Base-by-base conservation (phyloP, 306 rosid genomes). In the Cercis canadensis region DNA sequence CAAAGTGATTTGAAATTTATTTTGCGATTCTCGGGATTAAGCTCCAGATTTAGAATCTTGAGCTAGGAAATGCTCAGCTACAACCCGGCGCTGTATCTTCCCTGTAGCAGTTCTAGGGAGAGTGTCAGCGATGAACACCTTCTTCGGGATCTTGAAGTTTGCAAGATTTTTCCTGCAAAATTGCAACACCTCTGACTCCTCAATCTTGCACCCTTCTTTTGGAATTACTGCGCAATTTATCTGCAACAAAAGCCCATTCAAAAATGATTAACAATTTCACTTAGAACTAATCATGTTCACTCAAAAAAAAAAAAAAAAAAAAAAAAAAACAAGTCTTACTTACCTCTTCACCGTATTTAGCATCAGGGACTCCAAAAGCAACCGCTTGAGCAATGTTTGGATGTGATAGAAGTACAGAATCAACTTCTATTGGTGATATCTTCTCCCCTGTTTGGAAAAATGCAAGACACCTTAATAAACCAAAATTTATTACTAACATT, bases 271-370 rank as follows among this genome's bases (percentile, higher is more conserved):
- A 7, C 39, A 37, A 5, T 37, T 37, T 5, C 3, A 37, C 7
- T 8, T 37, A 8, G 10, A 37, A 8, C 10, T 37, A 37, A 5
- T 37, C 43, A 37, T 34, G 5, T n/a, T n/a, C n/a, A n/a, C n/a
- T n/a, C n/a, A n/a, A n/a, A n/a, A n/a, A n/a, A n/a, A n/a, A n/a
- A n/a, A n/a, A n/a, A n/a, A n/a, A n/a, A n/a, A n/a, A n/a, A n/a
- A n/a, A 37, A 37, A 37, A 37, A 5, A 37, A 37, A 5, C 4
- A 37, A 37, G 2, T 5, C 43, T 24, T 37, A 1, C 61, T 0
- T 11, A 86, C 90, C 87, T 86, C 90, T 83, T 86, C 90, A 7
- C 90, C 90, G 57, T 86, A 86, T 59, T 86, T 86, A 2, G 83
- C 86, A 21, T 86, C 87, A 5, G 90, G 87, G 4, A 86, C 90